Conservation (phyloP, 2,329 filamentous ascomycete species). For the Elsinoe arachidis region DNA sequence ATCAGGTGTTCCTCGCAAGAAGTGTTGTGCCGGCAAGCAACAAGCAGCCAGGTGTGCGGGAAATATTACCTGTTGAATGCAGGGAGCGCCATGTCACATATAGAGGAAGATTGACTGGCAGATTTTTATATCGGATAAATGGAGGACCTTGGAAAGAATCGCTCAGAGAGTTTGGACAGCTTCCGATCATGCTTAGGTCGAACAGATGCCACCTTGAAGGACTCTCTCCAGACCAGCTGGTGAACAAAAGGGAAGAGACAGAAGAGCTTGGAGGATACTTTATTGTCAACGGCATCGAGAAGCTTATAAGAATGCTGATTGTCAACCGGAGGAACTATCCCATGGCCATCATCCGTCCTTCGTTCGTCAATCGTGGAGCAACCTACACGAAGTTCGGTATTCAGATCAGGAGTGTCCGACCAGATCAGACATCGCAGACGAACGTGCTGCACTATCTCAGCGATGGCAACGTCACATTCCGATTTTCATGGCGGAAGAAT, state of each 20-base stretch:
- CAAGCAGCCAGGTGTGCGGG: slow-evolving; percentile 73
- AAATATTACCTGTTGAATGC: slow-evolving; percentile 86
- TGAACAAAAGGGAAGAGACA: slow-evolving; percentile 83
- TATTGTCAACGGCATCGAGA: slow-evolving; percentile 94
- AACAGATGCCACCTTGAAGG: slow-evolving; percentile 85
- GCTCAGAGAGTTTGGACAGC: slow-evolving; percentile 73
- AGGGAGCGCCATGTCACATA: slow-evolving; percentile 90
- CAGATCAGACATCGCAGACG: slow-evolving; percentile 96
- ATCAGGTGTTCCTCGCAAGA: slow-evolving; percentile 74
- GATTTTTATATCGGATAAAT: slow-evolving; percentile 80
- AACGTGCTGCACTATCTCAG: slow-evolving; percentile 93
- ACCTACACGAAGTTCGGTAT: slow-evolving; percentile 87
- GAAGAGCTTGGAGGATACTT: slow-evolving; percentile 97
- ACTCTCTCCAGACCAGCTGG: slow-evolving; percentile 71
- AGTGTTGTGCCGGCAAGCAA: slow-evolving; percentile 70
- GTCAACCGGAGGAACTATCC: slow-evolving; percentile 89
- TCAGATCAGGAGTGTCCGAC: slow-evolving; percentile 81
- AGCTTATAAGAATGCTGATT: slow-evolving; percentile 86
- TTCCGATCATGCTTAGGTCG: slow-evolving; percentile 90
- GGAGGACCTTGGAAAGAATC: slow-evolving; percentile 76
- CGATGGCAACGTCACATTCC: slow-evolving; percentile 92
- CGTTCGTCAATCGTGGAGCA: slow-evolving; percentile 78
- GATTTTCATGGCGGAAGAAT: slow-evolving; percentile 96
- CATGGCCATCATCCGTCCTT: slow-evolving; percentile 84
- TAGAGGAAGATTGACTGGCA: slow-evolving; percentile 72